A percentile compares a stretch with the other conserved stretches of the same genome.
Evolutionary conservation across 2,329 filamentous ascomycete genomes (phyloP).

Genomic region (Pseudocercospora fuligena): DNA sequence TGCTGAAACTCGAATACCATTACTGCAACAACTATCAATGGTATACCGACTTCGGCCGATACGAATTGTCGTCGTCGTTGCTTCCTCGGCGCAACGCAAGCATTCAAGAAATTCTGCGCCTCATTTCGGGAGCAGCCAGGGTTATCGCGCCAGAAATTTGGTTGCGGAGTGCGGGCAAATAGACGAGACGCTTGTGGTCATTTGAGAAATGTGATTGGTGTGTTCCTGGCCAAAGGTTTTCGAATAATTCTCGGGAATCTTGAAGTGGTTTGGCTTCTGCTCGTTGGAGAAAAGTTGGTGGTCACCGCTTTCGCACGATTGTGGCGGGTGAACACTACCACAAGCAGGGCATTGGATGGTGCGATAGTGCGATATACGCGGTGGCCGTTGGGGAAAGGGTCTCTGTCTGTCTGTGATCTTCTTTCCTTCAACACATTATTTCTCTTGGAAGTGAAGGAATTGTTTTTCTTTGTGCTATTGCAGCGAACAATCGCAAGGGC

Average conservation of each 20-base stretch:
- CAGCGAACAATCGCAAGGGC: neutral
- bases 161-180: neutral
- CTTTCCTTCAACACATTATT: neutral
- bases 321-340: neutral
- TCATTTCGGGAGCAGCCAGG: neutral
- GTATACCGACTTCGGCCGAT: neutral
- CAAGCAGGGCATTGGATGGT: neutral
- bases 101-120: neutral
- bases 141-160: neutral
- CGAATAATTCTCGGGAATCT: neutral
- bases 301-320: neutral
- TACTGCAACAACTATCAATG: neutral
- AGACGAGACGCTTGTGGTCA: neutral
- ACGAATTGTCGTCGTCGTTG: too few relatives aligned
- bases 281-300: neutral
- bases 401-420: neutral
- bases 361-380: slow-evolving; percentile 1
- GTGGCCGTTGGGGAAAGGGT: neutral
- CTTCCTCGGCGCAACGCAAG: neutral
- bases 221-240: neutral
- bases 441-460: neutral
- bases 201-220: neutral
- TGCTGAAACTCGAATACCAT: neutral
- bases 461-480: neutral
- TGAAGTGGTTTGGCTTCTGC: too few relatives aligned